Evolutionary conservation across 2,329 filamentous ascomycete species (phyloP).

Genomic region (Dissoconium aciculare): DNA sequence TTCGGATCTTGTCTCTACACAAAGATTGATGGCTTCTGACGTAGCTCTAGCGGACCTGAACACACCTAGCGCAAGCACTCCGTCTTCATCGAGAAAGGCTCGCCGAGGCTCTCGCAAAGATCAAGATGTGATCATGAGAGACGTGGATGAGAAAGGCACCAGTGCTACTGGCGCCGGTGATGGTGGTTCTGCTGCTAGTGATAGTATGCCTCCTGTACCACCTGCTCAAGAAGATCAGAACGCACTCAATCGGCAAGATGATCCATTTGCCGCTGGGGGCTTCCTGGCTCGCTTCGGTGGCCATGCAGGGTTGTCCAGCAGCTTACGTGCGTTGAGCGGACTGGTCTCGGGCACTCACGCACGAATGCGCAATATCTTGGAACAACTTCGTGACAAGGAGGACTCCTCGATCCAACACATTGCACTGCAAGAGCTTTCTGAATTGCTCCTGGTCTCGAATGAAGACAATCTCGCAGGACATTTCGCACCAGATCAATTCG

Average conservation of each 20-base stretch:
- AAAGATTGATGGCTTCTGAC: no score
- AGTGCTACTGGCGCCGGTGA: no score
- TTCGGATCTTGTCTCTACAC: no score
- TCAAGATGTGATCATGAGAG: slow-evolving; percentile 23
- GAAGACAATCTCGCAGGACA: slow-evolving; percentile 93
- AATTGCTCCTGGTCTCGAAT: slow-evolving; percentile 84
- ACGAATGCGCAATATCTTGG: slow-evolving; percentile 50
- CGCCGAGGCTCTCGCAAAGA: slow-evolving; percentile 22
- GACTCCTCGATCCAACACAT: slow-evolving; percentile 80
- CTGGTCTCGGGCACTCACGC: slow-evolving; percentile 79
- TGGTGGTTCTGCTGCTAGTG: no score
- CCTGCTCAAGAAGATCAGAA: slow-evolving; percentile 42
- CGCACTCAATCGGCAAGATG: slow-evolving; percentile 31
- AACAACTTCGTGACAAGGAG: slow-evolving; percentile 60
- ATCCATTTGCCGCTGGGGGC: slow-evolving; percentile 42
- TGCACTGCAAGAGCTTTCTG: slow-evolving; percentile 81
- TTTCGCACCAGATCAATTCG: slow-evolving; percentile 84
- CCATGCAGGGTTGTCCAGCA: slow-evolving; percentile 55
- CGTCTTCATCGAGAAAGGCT: slow-evolving; percentile 14
- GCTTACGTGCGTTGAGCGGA: slow-evolving; percentile 71
- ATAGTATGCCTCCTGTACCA: no score
- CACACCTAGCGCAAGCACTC: no score
- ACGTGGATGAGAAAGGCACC: slow-evolving; percentile 20
- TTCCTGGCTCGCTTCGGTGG: slow-evolving; percentile 54
- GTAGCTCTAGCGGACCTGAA: no score